These are phyloP conservation scores for Jamesozyma gamospora DNA, from an alignment of 805 yeast species.

Conservation along the genomic window DNA sequence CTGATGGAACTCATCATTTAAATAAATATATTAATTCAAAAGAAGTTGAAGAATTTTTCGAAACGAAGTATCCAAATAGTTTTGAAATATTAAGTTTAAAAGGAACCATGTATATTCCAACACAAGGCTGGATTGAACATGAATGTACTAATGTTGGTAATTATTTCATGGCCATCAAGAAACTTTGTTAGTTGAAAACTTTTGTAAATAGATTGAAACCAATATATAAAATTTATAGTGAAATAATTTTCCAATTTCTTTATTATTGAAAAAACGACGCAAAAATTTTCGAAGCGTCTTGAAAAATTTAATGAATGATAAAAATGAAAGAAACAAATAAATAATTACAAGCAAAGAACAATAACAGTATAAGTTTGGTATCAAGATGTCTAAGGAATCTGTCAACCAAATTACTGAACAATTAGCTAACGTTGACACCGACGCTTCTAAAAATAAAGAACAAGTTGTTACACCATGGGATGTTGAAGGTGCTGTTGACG, in stretches of 20 bases:
- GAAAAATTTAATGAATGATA: background rate
- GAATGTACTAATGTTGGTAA: conserved; percentile 57
- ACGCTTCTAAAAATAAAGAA: conserved; percentile 23
- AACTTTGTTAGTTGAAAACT: conserved; percentile 14
- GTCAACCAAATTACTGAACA: conserved; percentile 15
- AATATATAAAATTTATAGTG: too few relatives aligned
- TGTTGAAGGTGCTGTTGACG: conserved; percentile 96
- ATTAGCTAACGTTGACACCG: conserved; percentile 12
- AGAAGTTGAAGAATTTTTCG: conserved; percentile 64
- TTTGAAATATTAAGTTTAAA: conserved; percentile 55
- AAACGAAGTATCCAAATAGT: conserved; percentile 31
- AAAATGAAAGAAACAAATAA: background rate
- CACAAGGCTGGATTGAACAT: conserved; percentile 76
- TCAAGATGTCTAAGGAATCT: conserved; percentile 2
- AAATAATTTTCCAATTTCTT: too few relatives aligned
- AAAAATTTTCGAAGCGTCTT: background rate
- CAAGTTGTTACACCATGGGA: conserved; percentile 94
- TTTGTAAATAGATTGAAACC: background rate
- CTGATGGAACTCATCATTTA: conserved; percentile 84
- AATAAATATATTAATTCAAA: conserved; percentile 71
- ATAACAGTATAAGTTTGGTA: too few relatives aligned
- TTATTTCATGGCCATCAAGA: conserved; percentile 78
- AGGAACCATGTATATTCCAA: conserved; percentile 80
- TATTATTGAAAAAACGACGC: background rate
- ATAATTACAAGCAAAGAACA: background rate